phyloP scores from a whole-genome alignment of 805 yeast species.

The Nakazawaea ambrosiae region DNA sequence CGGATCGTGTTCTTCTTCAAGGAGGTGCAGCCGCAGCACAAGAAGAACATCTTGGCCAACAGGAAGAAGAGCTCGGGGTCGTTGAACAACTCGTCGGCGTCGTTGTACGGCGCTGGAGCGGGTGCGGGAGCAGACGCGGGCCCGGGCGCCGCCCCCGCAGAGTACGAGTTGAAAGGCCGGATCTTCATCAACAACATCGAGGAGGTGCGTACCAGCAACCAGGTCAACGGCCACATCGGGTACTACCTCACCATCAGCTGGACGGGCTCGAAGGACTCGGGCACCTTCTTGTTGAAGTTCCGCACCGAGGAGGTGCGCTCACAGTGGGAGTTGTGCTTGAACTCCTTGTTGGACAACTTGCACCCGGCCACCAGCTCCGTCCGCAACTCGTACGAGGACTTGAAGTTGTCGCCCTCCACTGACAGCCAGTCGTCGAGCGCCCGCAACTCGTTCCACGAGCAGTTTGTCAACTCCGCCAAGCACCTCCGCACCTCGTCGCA shows the following conservation, averaged over 20 bases:
- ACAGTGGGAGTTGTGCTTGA: slow-evolving; percentile 74
- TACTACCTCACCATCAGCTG: slow-evolving; percentile 63
- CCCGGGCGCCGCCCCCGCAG: slow-evolving; percentile 2
- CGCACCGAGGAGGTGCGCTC: slow-evolving; percentile 75
- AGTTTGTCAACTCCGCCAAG: slow-evolving; percentile 12
- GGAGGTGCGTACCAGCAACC: slow-evolving; percentile 26
- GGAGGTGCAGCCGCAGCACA: slow-evolving; percentile 35
- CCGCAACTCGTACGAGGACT: slow-evolving; percentile 8
- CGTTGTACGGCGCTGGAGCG: slow-evolving; percentile 6
- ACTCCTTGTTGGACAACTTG: slow-evolving; percentile 16
- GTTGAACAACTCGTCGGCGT: slow-evolving; percentile 25
- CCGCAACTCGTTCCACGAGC: slow-evolving; percentile 15
- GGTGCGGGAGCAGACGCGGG: neutral
- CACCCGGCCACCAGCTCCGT: slow-evolving; percentile 6
- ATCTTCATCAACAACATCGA: slow-evolving; percentile 68
- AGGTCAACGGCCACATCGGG: slow-evolving; percentile 27
- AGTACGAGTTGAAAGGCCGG: slow-evolving; percentile 67
- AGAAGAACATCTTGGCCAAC: slow-evolving; percentile 42
- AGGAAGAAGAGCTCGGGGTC: slow-evolving; percentile 44
- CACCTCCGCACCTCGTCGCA: slow-evolving; percentile 10
- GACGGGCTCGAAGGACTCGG: slow-evolving; percentile 84
- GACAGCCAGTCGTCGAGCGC: slow-evolving; percentile 10
- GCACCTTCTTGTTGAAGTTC: slow-evolving; percentile 76
- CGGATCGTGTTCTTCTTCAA: slow-evolving; percentile 54
- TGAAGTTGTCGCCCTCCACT: slow-evolving; percentile 18